Evolutionary conservation across 192 early-diverging fungal species (phyloP).

Genomic region (Rhizophagus prolifer): DNA sequence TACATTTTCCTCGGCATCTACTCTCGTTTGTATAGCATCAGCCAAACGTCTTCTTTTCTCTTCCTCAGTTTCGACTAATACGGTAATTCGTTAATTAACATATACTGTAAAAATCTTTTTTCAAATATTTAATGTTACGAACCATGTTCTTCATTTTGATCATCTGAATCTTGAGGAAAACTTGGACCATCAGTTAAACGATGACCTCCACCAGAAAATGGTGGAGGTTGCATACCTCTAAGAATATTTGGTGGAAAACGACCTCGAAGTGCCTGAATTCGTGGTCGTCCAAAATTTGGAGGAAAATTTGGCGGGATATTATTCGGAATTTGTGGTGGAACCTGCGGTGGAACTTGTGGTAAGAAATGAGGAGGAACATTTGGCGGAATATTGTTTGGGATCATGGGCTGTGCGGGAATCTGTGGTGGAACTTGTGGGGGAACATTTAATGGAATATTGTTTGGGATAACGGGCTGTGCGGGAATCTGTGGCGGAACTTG

Average conservation of each 20-base stretch:
- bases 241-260: neutral
- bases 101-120: neutral
- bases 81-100: neutral
- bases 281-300: neutral
- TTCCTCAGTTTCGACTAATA: neutral
- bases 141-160: neutral
- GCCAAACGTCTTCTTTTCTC: neutral
- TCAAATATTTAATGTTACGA: neutral
- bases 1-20: neutral
- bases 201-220: neutral
- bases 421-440: neutral
- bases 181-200: neutral
- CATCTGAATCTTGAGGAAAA: neutral
- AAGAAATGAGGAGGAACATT: neutral
- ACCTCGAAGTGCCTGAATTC: neutral
- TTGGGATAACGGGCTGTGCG: neutral
- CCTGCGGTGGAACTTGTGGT: neutral
- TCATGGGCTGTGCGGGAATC: neutral
- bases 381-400: neutral
- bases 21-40: conserved; percentile 2
- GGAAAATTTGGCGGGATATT: neutral
- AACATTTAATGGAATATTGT: neutral
- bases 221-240: neutral
- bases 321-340: neutral
- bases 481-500: neutral